These are phyloP conservation scores for Didymella sp. DNA, from an alignment of 2,329 filamentous ascomycete genomes.

Conservation along the genomic window DNA sequence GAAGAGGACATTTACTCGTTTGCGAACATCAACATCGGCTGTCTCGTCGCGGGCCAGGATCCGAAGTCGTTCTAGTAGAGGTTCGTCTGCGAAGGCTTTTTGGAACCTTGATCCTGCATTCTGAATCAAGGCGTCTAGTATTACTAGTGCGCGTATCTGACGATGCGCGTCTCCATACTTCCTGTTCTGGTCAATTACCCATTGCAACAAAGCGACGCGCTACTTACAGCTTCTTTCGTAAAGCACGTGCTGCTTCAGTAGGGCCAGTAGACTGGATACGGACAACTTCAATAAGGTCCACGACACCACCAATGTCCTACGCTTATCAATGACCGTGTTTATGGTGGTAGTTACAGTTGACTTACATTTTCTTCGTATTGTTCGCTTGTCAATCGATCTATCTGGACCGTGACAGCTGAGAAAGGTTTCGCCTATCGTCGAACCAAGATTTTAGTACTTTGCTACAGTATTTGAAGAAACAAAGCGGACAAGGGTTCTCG, in stretches of 20 bases:
- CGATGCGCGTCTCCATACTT: conserved; percentile 97
- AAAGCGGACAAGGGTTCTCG: conserved; percentile 39
- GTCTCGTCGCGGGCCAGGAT: conserved; percentile 85
- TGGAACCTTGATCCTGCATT: conserved; percentile 91
- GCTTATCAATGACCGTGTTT: not conserved
- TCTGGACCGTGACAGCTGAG: conserved; percentile 88
- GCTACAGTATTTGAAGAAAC: conserved; percentile 34
- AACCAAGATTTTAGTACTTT: conserved; percentile 37
- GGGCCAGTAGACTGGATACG: conserved; percentile 87
- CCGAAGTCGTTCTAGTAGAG: conserved; percentile 86
- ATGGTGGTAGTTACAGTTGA: not conserved
- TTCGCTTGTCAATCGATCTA: conserved; percentile 90
- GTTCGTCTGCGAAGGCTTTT: conserved; percentile 86
- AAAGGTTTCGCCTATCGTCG: conserved; percentile 71
- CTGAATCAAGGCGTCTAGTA: conserved; percentile 92
- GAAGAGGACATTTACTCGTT: conserved; percentile 88
- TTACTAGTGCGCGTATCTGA: conserved; percentile 84
- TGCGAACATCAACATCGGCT: conserved; percentile 83
- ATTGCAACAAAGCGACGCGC: not conserved
- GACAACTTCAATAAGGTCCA: conserved; percentile 93
- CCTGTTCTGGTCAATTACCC: conserved; percentile 50
- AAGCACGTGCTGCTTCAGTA: conserved; percentile 84
- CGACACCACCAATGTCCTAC: conserved; percentile 79
- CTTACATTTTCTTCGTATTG: conserved; percentile 78
- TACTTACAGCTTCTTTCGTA: conserved; percentile 88